Conservation (phyloP, 345 rosid genomes). For the Lepidium aucheri region DNA sequence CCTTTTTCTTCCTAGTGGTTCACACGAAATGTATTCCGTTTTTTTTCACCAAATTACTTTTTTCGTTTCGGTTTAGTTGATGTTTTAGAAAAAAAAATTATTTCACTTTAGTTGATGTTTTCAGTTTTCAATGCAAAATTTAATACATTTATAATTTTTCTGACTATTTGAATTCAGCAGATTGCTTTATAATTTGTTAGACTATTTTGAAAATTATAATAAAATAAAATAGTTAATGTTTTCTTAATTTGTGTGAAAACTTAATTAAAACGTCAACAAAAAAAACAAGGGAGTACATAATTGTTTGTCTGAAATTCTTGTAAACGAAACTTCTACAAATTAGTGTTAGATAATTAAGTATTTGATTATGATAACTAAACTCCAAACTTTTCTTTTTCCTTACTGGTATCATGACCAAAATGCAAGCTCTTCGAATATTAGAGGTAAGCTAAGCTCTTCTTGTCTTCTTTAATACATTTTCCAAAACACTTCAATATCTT, state of each 20-base stretch:
- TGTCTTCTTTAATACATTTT: background rate
- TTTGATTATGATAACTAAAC: background rate
- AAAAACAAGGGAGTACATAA: no score
- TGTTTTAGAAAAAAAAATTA: no score
- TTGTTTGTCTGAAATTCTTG: background rate
- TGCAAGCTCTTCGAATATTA: conserved; percentile 59
- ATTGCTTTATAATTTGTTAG: no score
- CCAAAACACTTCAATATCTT: background rate
- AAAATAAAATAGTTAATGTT: no score
- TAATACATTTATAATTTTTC: no score
- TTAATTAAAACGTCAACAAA: no score
- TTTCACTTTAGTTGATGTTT: no score
- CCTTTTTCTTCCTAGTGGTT: background rate
- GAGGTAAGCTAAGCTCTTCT: conserved; percentile 40
- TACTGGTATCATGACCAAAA: background rate
- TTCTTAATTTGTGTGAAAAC: no score
- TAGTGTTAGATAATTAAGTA: background rate
- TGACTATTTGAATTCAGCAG: no score
- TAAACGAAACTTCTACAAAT: background rate
- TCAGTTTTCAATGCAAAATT: no score
- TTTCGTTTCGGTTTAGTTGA: no score
- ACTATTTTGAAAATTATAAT: no score
- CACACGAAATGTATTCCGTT: background rate
- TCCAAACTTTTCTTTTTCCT: background rate
- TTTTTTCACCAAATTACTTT: background rate